A percentile compares a stretch with the other conserved stretches of the same genome.
phyloP scores from a whole-genome alignment of 345 rosid species.

The Arabidopsis arenosa region DNA sequence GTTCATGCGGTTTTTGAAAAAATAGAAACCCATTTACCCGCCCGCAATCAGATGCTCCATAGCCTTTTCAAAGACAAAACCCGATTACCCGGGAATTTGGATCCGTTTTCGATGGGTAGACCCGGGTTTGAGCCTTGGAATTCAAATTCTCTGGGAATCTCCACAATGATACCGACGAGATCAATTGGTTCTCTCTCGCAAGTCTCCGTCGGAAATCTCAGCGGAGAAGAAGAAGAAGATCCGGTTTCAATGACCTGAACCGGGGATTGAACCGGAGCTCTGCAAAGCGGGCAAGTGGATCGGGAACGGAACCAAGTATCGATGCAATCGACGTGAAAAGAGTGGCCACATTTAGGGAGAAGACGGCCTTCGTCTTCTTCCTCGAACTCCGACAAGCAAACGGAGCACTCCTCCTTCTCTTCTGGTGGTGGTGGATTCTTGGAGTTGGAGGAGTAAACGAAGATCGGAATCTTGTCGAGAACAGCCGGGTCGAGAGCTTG shows the following conservation, averaged over 20 bases:
- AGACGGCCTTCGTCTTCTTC: constrained; percentile 67
- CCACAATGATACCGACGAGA: constrained; percentile 42
- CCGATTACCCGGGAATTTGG: constrained; percentile 45
- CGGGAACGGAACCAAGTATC: constrained; percentile 84
- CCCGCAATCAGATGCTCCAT: constrained; percentile 29
- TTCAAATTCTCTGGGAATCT: constrained; percentile 38
- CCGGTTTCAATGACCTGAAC: constrained; percentile 37
- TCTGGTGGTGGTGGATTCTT: constrained; percentile 24
- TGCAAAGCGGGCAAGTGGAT: constrained; percentile 82
- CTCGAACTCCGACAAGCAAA: constrained; percentile 82
- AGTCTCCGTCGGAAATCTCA: constrained; percentile 38
- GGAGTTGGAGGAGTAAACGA: constrained; percentile 46
- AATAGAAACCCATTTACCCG: not conserved
- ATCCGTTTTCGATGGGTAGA: constrained; percentile 25
- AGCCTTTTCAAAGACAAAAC: constrained; percentile 48
- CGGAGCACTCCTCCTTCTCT: constrained; percentile 62
- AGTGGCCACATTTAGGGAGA: constrained; percentile 72
- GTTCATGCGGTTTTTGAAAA: not conserved
- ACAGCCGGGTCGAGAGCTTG: constrained; percentile 56
- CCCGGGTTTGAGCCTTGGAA: constrained; percentile 31
- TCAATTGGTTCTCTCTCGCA: constrained; percentile 38
- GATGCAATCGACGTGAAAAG: constrained; percentile 80
- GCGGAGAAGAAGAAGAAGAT: constrained; percentile 37
- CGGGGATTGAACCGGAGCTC: constrained; percentile 62
- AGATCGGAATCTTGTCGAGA: constrained; percentile 60